Base-by-base conservation (phyloP, 345 rosid species). In the Punica granatum region DNA sequence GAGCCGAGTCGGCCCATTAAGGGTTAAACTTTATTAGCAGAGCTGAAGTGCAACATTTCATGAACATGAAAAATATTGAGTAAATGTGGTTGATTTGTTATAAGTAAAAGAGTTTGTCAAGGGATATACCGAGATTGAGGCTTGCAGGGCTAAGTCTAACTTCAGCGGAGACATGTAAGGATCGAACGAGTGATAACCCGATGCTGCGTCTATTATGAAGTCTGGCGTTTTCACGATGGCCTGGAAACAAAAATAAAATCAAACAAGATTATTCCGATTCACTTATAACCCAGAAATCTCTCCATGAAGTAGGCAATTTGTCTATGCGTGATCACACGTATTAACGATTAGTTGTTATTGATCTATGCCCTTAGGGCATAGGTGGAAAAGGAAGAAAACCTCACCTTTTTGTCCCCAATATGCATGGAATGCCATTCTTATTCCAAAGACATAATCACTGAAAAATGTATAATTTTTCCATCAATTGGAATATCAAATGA, bases 121-220 rank as follows among this genome's bases (percentile, higher is more conserved):
- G 41, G 41, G 18, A 5, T 4, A n/a, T 65, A 90, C 96, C 97
- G 2, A 78, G 33, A 73, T 37, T 77, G 37, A 93, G 92, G 71
- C 65, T 87, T 35, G 82, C 89, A 15, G 97, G 95, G 73, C 82
- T 82, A 71, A 94, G 79, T 83, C 86, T 89, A 35, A 94, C 84
- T 74, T 94, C 78, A 91, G 68, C 35, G 88, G 87, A 8, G 90
- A 80, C 92, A 94, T 66, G 90, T 75, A 86, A 39, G 86, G 85
- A 79, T 94, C 97, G 66, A 89, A 89, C 13, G 84, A 80, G 73
- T 91, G 98, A 77, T 88, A 89, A 9, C 99, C 97, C 28, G 97
- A 89, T 58, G 98, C 92, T 0, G 98, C 84, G 74, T 91, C 96
- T 33, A 94, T 19, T 59, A 94, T 80, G 69, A 91, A 94, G 81